Evolutionary conservation across 805 yeast species (phyloP), one percentile per base, ranked within the genome.

Genomic region (Kodamaea nitidulidarum): DNA sequence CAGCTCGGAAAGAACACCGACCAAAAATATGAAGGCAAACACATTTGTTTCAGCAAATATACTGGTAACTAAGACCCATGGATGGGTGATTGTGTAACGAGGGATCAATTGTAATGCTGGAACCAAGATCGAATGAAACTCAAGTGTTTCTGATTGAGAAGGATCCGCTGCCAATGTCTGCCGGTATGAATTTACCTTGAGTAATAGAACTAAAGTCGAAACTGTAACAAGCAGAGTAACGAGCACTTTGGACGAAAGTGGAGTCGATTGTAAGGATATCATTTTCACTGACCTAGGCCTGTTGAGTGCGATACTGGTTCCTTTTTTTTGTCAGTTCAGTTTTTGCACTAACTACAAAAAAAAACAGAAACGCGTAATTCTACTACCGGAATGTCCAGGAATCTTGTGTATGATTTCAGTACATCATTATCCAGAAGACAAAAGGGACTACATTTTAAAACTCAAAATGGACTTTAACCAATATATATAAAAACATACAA

Each of bases 101-200:
- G 91, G 90, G 4, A 84, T 74, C 58, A 84, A 64, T 58, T 84
- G 88, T 30, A 84, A 50, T 27, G 62, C 62, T 1, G 85, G 88
- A 5, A 79, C 72, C 14, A 67, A 55, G 22, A 81, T 63, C 21
- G 67, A 65, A 32, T 63, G 64, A 42, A 70, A 65, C 15, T 31
- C 31, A 32, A 51, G 18, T 26, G 42, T 40, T 5, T 25, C 28
- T 34, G 24, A 41, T 38, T 36, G 31, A 22, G 29, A 32, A 36
- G 34, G 28, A 16, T 36, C 32, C n/a, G 43, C 15, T 61, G 40
- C 17, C 54, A 35, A 8, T 48, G 36, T 10, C 10, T 28, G 33
- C 12, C 50, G 41, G 32, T 43, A 75, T 3, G 60, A 42, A 36
- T 56, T 63, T 14, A 61, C 49, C 50, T 77, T 73, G 26, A 76